A percentile compares a stretch with the other conserved stretches of the same genome.
Evolutionary conservation across 139 green algal species (phyloP).

Genomic region (Picochlorum sp.): DNA sequence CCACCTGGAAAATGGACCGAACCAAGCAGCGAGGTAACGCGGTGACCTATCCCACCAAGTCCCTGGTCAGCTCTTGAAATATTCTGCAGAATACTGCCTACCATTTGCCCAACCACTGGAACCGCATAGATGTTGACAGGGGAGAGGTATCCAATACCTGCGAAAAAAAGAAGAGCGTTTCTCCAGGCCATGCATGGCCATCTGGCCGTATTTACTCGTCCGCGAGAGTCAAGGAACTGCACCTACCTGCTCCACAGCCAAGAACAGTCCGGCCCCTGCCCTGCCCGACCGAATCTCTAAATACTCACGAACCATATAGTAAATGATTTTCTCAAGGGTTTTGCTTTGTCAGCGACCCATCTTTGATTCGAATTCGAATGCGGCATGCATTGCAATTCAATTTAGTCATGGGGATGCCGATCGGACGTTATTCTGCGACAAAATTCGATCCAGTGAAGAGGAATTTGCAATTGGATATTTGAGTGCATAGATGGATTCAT

Average conservation of each 20-base stretch:
- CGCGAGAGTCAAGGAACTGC: not conserved
- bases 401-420: too few relatives aligned
- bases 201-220: not conserved
- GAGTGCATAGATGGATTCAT: not conserved
- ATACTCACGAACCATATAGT: not conserved
- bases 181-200: not conserved
- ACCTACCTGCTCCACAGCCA: conserved; percentile 19
- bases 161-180: not conserved
- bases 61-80: conserved; percentile 9
- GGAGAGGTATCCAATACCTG: conserved; percentile 16
- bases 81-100: not conserved
- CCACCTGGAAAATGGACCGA: conserved; percentile 7
- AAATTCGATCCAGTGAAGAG: too few relatives aligned
- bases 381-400: too few relatives aligned
- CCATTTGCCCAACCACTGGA: conserved; percentile 24
- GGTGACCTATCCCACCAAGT: not conserved
- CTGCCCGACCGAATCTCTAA: conserved; percentile 20
- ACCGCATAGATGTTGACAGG: conserved; percentile 17
- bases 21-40: not conserved
- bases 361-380: too few relatives aligned
- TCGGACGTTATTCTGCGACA: too few relatives aligned
- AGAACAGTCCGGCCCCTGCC: conserved; percentile 18
- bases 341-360: not conserved
- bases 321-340: not conserved
- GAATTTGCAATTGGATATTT: too few relatives aligned